These are phyloP conservation scores for Solanum arcanum DNA, from an alignment of 257 asterid species.

Conservation along the genomic window DNA sequence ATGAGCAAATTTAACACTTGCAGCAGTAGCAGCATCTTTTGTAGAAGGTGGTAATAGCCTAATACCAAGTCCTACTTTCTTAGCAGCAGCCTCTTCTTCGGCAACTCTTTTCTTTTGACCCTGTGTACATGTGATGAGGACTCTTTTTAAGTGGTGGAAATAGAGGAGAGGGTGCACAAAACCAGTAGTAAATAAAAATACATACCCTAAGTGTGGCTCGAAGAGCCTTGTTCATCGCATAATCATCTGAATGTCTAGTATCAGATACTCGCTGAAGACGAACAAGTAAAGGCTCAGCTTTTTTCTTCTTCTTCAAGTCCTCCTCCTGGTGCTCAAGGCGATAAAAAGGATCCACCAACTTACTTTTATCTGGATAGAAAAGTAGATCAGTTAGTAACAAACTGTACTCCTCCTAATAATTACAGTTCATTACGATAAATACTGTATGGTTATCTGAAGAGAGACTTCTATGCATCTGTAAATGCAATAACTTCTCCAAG, in stretches of 20 bases:
- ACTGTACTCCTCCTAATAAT: neutral
- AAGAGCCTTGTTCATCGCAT: slow-evolving; percentile 69
- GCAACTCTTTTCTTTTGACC: slow-evolving; percentile 80
- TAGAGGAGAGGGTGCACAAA: neutral
- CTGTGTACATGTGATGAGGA: slow-evolving; percentile 2
- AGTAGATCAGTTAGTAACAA: neutral
- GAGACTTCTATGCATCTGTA: neutral
- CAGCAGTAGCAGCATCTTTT: slow-evolving; percentile 65
- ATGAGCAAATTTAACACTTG: slow-evolving; percentile 44
- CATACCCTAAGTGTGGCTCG: slow-evolving; percentile 63
- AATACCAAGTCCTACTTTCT: slow-evolving; percentile 68
- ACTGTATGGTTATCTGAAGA: neutral
- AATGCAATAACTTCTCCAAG: neutral
- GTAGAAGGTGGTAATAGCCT: slow-evolving; percentile 64
- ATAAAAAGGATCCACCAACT: slow-evolving; percentile 79
- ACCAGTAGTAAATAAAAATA: neutral
- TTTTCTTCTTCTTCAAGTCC: slow-evolving; percentile 83
- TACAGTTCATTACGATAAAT: neutral
- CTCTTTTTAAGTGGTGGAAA: neutral
- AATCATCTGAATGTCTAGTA: slow-evolving; percentile 72
- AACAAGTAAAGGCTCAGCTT: slow-evolving; percentile 84
- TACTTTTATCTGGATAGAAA: slow-evolving; percentile 43
- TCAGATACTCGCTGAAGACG: slow-evolving; percentile 85
- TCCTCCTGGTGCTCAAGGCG: slow-evolving; percentile 94
- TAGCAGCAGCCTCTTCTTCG: slow-evolving; percentile 64